Percentiles rank a stretch among this genome's conserved stretches.
Evolutionary conservation across 768 basidiomycete species (phyloP).

Genomic region (Lactarius evosmus): DNA sequence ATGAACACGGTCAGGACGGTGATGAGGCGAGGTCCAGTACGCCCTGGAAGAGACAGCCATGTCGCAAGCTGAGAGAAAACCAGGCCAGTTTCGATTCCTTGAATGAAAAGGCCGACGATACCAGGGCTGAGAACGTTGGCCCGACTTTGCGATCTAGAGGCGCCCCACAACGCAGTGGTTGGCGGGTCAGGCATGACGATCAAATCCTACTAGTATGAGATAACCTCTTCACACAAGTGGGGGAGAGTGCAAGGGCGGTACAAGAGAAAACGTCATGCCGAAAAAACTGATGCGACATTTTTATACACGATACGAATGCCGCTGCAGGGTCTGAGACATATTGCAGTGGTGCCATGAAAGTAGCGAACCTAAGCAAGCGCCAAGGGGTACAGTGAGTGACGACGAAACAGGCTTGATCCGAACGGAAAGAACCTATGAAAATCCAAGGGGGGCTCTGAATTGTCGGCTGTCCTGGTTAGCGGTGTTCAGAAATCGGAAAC

Average conservation of each 20-base stretch:
- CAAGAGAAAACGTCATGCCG: not conserved
- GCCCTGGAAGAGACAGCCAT: not conserved
- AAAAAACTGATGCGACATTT: not conserved
- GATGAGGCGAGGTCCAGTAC: not conserved
- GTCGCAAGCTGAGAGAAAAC: constrained; percentile 1
- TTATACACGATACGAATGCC: not conserved
- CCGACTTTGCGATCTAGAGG: not conserved
- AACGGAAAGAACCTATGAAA: not conserved
- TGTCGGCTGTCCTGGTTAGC: not conserved
- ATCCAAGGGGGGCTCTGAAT: not conserved
- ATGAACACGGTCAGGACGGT: constrained; percentile 2
- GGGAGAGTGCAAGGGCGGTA: not conserved
- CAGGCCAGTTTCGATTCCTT: constrained; percentile 10
- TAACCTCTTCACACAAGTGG: too few relatives aligned
- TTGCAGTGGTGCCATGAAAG: not conserved
- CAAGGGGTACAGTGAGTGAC: not conserved
- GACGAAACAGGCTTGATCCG: not conserved
- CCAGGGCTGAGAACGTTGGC: not conserved
- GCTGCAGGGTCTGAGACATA: not conserved
- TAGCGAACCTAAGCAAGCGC: not conserved
- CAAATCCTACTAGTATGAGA: not conserved
- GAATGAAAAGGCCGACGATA: constrained; percentile 13
- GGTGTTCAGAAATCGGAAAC: not conserved
- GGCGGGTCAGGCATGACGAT: not conserved
- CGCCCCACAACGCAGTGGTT: too few relatives aligned